Evolutionary conservation across 1,284 basidiomycete genomes (phyloP).

Genomic region (Phylloporus sp.): DNA sequence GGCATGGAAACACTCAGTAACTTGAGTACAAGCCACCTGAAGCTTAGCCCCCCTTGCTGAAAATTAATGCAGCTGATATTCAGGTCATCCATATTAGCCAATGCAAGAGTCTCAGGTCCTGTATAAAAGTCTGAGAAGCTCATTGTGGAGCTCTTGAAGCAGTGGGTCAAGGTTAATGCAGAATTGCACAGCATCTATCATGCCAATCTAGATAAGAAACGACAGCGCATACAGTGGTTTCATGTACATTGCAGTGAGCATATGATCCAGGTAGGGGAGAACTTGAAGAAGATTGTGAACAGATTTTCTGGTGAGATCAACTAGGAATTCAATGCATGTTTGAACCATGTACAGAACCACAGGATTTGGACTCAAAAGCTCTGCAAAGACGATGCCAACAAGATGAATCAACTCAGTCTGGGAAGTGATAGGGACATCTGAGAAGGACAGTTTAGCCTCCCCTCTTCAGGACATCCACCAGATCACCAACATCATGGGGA

Average conservation of each 20-base stretch:
- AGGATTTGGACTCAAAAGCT: conserved; percentile 87
- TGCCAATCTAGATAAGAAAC: conserved; percentile 96
- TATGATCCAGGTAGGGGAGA: conserved; percentile 84
- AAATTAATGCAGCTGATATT: conserved; percentile 77
- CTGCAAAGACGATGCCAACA: conserved; percentile 87
- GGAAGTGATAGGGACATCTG: conserved; percentile 45
- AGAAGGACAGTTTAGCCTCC: no score
- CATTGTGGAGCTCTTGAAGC: conserved; percentile 89
- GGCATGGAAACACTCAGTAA: conserved; percentile 94
- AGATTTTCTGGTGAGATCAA: conserved; percentile 74
- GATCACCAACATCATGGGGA: conserved; percentile 81
- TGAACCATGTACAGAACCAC: conserved; percentile 89
- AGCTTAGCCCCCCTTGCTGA: conserved; percentile 83
- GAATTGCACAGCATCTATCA: conserved; percentile 97
- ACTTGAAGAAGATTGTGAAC: conserved; percentile 85
- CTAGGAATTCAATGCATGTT: conserved; percentile 81
- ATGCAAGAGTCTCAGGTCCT: conserved; percentile 94
- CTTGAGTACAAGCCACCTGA: conserved; percentile 94
- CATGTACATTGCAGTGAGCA: conserved; percentile 90
- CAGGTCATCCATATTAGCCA: conserved; percentile 95
- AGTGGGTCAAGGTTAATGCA: conserved; percentile 85
- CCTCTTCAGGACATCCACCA: conserved; percentile 78
- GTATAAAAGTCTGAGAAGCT: conserved; percentile 90
- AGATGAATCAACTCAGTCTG: conserved; percentile 65
- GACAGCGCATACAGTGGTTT: conserved; percentile 97